Percentiles rank a stretch among this genome's conserved stretches.
Conservation (phyloP, 202 grass and related monocot species). For the Hordeum pubiflorum region DNA sequence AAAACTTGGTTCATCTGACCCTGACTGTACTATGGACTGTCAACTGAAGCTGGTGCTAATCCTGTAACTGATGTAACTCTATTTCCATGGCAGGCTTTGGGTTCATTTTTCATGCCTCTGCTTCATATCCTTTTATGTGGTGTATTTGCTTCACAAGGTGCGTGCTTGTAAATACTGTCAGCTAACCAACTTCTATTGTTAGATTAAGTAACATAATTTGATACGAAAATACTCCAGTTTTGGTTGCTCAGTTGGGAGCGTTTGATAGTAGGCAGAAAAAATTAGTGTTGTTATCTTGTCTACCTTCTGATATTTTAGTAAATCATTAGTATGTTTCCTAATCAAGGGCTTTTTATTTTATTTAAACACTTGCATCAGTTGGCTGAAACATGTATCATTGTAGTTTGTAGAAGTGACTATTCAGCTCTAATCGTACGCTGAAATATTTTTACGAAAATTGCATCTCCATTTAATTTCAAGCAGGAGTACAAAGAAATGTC, state of each 20-base stretch:
- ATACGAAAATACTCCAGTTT: not conserved
- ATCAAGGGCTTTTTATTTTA: not conserved
- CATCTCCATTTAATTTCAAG: conserved; percentile 14
- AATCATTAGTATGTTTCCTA: not conserved
- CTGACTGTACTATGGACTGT: not conserved
- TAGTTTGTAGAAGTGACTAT: not conserved
- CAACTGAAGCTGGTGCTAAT: not conserved
- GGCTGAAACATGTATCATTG: not conserved
- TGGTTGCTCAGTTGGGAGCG: not conserved
- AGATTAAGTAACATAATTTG: not conserved
- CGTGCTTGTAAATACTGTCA: not conserved
- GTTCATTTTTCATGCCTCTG: conserved; percentile 73
- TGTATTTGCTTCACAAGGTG: conserved; percentile 78
- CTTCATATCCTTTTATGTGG: conserved; percentile 68
- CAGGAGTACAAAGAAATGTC: conserved; percentile 65
- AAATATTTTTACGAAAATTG: not conserved
- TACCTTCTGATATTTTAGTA: not conserved
- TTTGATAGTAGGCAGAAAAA: not conserved
- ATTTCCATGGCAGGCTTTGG: conserved; percentile 66
- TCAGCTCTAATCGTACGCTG: not conserved
- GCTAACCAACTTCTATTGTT: not conserved
- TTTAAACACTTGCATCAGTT: not conserved
- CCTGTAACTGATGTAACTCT: not conserved
- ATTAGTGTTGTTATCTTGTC: not conserved
- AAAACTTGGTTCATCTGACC: not conserved